Evolutionary conservation across 1,139 yeast species (phyloP).

Genomic region (Saccharomyces pastorianus): DNA sequence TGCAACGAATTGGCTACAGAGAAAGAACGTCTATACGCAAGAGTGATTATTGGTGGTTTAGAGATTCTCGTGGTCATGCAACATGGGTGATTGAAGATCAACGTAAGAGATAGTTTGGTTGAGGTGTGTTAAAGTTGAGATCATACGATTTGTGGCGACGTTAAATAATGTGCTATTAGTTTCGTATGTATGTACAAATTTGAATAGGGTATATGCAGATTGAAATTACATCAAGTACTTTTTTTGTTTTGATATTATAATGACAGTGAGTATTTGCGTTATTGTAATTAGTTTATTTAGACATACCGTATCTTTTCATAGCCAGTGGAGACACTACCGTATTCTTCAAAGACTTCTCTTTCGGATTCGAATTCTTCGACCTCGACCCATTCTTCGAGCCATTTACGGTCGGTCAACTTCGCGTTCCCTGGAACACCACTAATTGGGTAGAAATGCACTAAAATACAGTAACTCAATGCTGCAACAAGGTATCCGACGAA

Average conservation of each 20-base stretch:
- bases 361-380: constrained; percentile 48
- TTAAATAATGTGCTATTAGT: too few relatives aligned
- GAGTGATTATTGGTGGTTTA: too few relatives aligned
- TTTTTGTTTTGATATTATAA: background rate
- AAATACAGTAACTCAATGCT: constrained; percentile 40
- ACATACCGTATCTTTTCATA: background rate
- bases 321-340: constrained; percentile 6
- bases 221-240: background rate
- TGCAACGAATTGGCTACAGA: too few relatives aligned
- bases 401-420: constrained; percentile 33
- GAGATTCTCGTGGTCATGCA: too few relatives aligned
- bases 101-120: too few relatives aligned
- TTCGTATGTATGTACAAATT: background rate
- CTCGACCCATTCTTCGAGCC: constrained; percentile 51
- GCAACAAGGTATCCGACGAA: constrained; percentile 65
- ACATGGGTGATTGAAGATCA: too few relatives aligned
- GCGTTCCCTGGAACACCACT: constrained; percentile 45
- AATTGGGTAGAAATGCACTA: constrained; percentile 49
- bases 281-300: background rate
- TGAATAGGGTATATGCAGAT: background rate
- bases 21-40: too few relatives aligned
- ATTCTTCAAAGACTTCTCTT: constrained; percentile 19
- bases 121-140: too few relatives aligned
- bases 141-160: too few relatives aligned
- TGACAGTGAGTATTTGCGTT: background rate